Percentiles rank a stretch among this genome's conserved stretches.
Conservation (phyloP, 108 stramenopile species). For the Nitzschia sp. region DNA sequence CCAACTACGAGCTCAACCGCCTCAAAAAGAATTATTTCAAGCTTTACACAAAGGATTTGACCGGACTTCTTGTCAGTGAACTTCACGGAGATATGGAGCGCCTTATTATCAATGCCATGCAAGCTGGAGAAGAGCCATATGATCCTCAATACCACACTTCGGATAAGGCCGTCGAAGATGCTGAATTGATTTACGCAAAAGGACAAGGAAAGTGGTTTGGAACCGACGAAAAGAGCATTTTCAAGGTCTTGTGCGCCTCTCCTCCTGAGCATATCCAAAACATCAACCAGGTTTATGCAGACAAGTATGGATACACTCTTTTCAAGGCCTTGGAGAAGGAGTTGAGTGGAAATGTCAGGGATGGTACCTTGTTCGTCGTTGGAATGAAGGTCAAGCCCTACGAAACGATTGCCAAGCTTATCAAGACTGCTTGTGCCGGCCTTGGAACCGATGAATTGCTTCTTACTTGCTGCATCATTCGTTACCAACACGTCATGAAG, state of each 20-base stretch:
- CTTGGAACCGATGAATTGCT: conserved; percentile 68
- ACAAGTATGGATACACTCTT: conserved; percentile 64
- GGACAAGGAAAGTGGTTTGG: conserved; percentile 68
- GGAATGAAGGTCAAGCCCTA: conserved; percentile 66
- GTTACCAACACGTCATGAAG: conserved; percentile 54
- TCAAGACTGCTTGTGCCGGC: conserved; percentile 62
- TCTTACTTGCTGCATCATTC: conserved; percentile 54
- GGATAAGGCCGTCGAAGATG: conserved; percentile 66
- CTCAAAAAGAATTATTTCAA: conserved; percentile 69
- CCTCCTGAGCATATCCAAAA: conserved; percentile 43
- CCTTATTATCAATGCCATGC: conserved; percentile 52
- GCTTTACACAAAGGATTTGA: conserved; percentile 68
- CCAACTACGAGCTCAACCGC: conserved; percentile 61
- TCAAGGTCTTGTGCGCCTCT: conserved; percentile 49
- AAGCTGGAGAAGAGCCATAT: conserved; percentile 59
- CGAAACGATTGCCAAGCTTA: conserved; percentile 55
- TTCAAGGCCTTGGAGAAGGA: conserved; percentile 71
- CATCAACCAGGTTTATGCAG: conserved; percentile 49
- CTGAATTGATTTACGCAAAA: conserved; percentile 48
- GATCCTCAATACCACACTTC: conserved; percentile 64
- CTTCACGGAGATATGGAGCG: conserved; percentile 58
- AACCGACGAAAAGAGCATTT: conserved; percentile 55
- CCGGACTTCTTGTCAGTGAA: conserved; percentile 46
- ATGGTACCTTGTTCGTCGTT: conserved; percentile 43
- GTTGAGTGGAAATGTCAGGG: conserved; percentile 50